Conservation (phyloP, 2,329 filamentous ascomycete genomes). For the Penicillium sp. region DNA sequence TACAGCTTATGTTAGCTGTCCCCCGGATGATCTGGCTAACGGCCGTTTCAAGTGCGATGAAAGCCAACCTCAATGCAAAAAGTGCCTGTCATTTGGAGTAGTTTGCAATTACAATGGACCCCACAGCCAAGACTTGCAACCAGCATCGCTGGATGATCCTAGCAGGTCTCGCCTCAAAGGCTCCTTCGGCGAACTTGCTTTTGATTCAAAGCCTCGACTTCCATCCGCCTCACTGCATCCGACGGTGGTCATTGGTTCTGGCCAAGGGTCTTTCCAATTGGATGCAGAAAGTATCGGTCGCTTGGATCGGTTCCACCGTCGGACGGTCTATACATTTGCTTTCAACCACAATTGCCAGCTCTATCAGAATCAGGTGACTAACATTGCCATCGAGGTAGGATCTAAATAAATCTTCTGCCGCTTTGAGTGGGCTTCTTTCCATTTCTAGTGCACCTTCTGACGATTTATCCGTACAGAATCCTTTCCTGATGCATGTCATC, state of each 20-base stretch:
- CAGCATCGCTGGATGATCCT: conserved; percentile 48
- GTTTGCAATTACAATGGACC: conserved; percentile 30
- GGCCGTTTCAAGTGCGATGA: conserved; percentile 54
- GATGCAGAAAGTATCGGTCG: conserved; percentile 4
- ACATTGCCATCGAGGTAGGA: conserved; percentile 15
- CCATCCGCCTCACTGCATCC: neutral
- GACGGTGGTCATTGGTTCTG: conserved; percentile 8
- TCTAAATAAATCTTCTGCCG: conserved; percentile 28
- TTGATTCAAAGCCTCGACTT: neutral
- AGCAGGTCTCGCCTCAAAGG: conserved; percentile 11
- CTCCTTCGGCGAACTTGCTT: conserved; percentile 6
- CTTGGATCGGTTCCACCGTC: conserved; percentile 11
- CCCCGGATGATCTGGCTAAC: neutral
- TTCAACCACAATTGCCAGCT: neutral
- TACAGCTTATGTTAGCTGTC: too few relatives aligned
- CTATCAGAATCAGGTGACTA: conserved; percentile 10
- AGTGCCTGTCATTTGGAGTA: conserved; percentile 49
- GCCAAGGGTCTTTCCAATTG: conserved; percentile 12
- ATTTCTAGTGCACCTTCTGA: neutral
- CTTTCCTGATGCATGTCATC: conserved; percentile 58
- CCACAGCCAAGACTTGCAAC: conserved; percentile 46
- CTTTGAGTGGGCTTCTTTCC: conserved; percentile 9
- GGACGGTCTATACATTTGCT: conserved; percentile 12
- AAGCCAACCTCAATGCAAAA: conserved; percentile 50
- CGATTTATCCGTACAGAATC: conserved; percentile 44